These are phyloP conservation scores for Priceomyces medius DNA, from an alignment of 805 yeast genomes.

Conservation along the genomic window DNA sequence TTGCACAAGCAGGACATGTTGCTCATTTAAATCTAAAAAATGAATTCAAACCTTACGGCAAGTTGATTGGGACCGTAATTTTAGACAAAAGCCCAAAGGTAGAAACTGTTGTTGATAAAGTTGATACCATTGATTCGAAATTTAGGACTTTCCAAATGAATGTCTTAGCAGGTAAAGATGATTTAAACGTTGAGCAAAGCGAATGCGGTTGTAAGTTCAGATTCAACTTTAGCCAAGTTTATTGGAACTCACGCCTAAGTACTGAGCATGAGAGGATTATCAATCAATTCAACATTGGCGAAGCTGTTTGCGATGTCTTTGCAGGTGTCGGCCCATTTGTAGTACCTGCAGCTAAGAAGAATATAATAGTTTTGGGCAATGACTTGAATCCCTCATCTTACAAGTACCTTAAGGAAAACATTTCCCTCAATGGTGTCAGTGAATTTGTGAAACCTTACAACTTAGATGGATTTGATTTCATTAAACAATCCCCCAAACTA, in stretches of 20 bases:
- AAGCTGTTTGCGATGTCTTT: slow-evolving; percentile 89
- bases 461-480: slow-evolving; percentile 81
- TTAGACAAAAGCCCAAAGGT: slow-evolving; percentile 82
- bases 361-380: slow-evolving; percentile 80
- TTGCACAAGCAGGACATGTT: slow-evolving; percentile 90
- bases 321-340: slow-evolving; percentile 99
- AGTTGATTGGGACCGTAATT: slow-evolving; percentile 83
- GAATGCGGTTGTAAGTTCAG: slow-evolving; percentile 84
- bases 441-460: slow-evolving; percentile 63
- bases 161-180: slow-evolving; percentile 80
- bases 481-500: slow-evolving; percentile 54
- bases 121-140: slow-evolving; percentile 80
- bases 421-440: slow-evolving; percentile 59
- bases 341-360: slow-evolving; percentile 88
- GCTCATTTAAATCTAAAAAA: slow-evolving; percentile 88
- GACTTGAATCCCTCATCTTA: slow-evolving; percentile 89
- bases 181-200: slow-evolving; percentile 76
- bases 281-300: slow-evolving; percentile 55
- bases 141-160: slow-evolving; percentile 94
- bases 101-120: slow-evolving; percentile 87
- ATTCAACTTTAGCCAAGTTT: slow-evolving; percentile 90
- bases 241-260: slow-evolving; percentile 95
- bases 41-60: slow-evolving; percentile 79
- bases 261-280: slow-evolving; percentile 90
- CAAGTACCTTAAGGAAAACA: slow-evolving; percentile 65